Evolutionary conservation across 805 yeast genomes (phyloP).

Genomic region (Limtongia smithiae): DNA sequence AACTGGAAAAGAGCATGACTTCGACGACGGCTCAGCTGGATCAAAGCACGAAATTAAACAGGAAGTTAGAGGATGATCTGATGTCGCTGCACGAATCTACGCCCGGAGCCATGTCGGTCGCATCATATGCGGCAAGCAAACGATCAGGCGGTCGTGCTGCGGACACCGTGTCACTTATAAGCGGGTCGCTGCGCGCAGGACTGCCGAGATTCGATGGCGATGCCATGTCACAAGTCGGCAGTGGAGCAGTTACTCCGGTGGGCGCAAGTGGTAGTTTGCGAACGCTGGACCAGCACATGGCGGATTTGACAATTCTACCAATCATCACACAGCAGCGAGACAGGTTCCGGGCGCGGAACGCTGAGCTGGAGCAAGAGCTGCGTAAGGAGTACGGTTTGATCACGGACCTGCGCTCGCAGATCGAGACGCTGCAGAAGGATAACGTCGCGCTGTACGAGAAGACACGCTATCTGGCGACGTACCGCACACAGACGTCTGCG

Average conservation of each 20-base stretch:
- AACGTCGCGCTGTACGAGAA: slow-evolving; percentile 78
- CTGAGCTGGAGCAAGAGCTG: slow-evolving; percentile 78
- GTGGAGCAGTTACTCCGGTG: slow-evolving; percentile 10
- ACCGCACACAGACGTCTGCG: slow-evolving; percentile 20
- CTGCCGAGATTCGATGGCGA: slow-evolving; percentile 9
- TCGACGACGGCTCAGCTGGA: slow-evolving; percentile 41
- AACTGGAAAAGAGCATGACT: slow-evolving; percentile 42
- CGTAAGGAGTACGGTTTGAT: slow-evolving; percentile 54
- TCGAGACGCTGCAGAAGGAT: slow-evolving; percentile 63
- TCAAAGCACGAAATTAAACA: slow-evolving; percentile 47
- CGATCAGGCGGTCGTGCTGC: slow-evolving; percentile 19
- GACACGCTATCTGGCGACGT: slow-evolving; percentile 38
- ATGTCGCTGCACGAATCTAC: slow-evolving; percentile 51
- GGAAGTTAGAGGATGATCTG: slow-evolving; percentile 71
- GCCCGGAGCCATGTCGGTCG: slow-evolving; percentile 19
- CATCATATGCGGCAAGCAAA: slow-evolving; percentile 23
- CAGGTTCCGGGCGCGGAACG: slow-evolving; percentile 77
- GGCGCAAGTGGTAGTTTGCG: slow-evolving; percentile 10
- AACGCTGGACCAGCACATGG: slow-evolving; percentile 20
- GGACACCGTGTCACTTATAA: slow-evolving; percentile 22
- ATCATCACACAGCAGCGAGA: slow-evolving; percentile 94
- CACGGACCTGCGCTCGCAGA: slow-evolving; percentile 60
- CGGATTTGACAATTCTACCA: slow-evolving; percentile 52
- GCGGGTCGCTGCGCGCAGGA: slow-evolving; percentile 24
- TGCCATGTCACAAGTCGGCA: slow-evolving; percentile 4